A percentile compares a stretch with the other conserved stretches of the same genome.
These are phyloP conservation scores for Ceriops tagal DNA, from an alignment of 345 rosid species.

Conservation along the genomic window DNA sequence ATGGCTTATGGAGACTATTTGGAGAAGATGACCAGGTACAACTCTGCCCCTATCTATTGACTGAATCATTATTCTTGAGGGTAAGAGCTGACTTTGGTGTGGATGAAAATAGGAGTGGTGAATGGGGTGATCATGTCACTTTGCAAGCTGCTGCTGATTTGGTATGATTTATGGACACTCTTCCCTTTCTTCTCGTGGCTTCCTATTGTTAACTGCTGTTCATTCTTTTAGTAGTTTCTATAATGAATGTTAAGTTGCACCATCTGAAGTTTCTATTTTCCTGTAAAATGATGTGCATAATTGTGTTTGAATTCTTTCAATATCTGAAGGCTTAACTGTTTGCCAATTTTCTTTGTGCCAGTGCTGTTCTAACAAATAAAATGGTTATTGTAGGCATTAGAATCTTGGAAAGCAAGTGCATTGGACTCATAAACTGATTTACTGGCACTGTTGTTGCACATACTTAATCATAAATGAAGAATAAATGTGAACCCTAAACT, in stretches of 20 bases:
- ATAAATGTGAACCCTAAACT: background rate
- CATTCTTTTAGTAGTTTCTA: background rate
- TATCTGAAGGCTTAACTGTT: background rate
- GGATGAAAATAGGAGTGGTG: slow-evolving; percentile 41
- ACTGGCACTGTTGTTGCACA: background rate
- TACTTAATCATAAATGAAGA: background rate
- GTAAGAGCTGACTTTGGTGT: slow-evolving; percentile 15
- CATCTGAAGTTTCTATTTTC: no score
- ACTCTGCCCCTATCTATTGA: slow-evolving; percentile 14
- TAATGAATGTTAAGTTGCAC: no score
- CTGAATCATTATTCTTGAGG: slow-evolving; percentile 4
- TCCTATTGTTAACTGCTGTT: background rate
- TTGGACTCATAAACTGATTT: background rate
- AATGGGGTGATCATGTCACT: slow-evolving; percentile 56
- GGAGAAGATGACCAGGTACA: slow-evolving; percentile 60
- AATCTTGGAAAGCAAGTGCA: background rate
- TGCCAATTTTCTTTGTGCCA: background rate
- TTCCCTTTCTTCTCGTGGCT: background rate
- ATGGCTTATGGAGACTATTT: slow-evolving; percentile 62
- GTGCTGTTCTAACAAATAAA: background rate
- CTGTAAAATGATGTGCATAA: no score
- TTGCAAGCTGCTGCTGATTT: slow-evolving; percentile 53
- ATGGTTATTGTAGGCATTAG: background rate
- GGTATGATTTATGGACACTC: slow-evolving; percentile 27
- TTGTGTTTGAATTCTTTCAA: background rate